A percentile compares a stretch with the other conserved stretches of the same genome.
Conservation (phyloP, 176 grass and related monocot genomes). For the Typha latifolia region DNA sequence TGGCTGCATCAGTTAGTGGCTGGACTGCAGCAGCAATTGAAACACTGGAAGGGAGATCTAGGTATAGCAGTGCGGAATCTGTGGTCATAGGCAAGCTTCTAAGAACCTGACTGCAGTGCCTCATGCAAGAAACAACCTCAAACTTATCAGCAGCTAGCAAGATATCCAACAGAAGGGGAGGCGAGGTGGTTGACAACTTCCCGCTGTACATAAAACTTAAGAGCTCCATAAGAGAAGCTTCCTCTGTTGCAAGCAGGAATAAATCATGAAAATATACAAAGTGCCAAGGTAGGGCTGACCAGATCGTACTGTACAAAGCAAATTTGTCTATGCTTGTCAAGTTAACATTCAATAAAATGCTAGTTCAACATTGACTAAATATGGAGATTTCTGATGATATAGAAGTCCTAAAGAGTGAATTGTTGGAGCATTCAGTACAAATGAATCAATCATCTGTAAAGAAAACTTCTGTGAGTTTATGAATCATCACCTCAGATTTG, state of each 20-base stretch:
- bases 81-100: conserved; percentile 91
- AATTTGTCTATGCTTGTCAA: too few species aligned
- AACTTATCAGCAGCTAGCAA: conserved; percentile 83
- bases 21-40: conserved; percentile 80
- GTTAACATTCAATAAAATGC: too few species aligned
- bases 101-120: conserved; percentile 87
- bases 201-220: conserved; percentile 84
- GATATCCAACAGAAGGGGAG: conserved; percentile 59
- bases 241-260: conserved; percentile 60
- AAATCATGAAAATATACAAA: background rate
- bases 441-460: too few species aligned
- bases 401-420: too few species aligned
- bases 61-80: conserved; percentile 86
- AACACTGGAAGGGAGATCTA: conserved; percentile 83
- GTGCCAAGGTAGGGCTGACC: too few species aligned
- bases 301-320: too few species aligned
- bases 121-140: conserved; percentile 94
- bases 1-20: conserved; percentile 81
- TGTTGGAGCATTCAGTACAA: too few species aligned
- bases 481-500: too few species aligned
- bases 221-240: conserved; percentile 77
- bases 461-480: too few species aligned
- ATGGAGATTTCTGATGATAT: too few species aligned
- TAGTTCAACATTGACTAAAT: too few species aligned
- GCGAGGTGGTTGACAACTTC: conserved; percentile 56